These are phyloP conservation scores for Gastrolobium villosum DNA, from an alignment of 306 rosid species.

Conservation along the genomic window DNA sequence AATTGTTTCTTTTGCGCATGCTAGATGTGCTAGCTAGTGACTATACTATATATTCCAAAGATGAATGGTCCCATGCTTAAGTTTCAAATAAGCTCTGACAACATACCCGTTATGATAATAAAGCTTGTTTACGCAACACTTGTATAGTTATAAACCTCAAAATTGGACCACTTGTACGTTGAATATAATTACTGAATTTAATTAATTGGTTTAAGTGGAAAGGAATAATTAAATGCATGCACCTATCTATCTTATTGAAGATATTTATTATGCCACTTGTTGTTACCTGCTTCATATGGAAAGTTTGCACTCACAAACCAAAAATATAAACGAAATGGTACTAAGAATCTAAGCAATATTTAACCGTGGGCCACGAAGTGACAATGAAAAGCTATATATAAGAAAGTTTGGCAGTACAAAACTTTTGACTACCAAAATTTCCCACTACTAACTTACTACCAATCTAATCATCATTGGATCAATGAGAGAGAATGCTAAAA, in stretches of 20 bases:
- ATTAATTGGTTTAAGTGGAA: slow-evolving; percentile 13
- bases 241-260: slow-evolving; percentile 13
- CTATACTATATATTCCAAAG: slow-evolving; percentile 34
- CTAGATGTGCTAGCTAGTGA: neutral
- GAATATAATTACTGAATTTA: slow-evolving; percentile 23
- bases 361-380: neutral
- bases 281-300: neutral
- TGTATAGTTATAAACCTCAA: neutral
- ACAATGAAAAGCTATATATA: neutral
- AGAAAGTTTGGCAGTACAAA: too few species aligned
- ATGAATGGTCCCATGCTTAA: neutral
- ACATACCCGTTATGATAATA: neutral
- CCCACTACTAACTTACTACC: too few species aligned
- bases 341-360: neutral
- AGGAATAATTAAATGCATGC: slow-evolving; percentile 19
- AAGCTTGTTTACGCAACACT: neutral
- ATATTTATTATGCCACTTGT: slow-evolving; percentile 4
- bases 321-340: neutral
- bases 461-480: too few species aligned
- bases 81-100: slow-evolving; percentile 19
- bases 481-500: too few species aligned
- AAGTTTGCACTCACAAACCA: neutral
- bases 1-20: slow-evolving; percentile 35
- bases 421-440: too few species aligned
- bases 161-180: slow-evolving; percentile 27